Evolutionary conservation across 192 early-diverging fungal genomes (phyloP), one percentile per base, ranked within the genome.

Genomic region (Backusella morwellensis): DNA sequence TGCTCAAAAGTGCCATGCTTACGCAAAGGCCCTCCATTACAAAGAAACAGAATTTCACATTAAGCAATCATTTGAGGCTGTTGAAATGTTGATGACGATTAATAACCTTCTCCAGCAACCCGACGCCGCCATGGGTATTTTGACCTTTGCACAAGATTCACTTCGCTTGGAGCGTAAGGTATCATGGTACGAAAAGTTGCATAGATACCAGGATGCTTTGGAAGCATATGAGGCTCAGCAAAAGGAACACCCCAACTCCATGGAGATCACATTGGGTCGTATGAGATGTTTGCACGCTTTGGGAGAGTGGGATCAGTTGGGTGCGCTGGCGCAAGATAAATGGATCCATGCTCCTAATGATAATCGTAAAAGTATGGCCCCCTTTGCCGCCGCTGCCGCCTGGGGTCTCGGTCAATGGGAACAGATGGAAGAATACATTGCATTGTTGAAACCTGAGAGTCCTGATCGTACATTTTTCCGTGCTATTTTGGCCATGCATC

Each of bases 11-110:
- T 98, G 96, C 75, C 95, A 98, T 79, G 97, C 98, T 1, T 94
- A 94, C 80, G 97, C 98, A 38, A 98, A 98, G 84, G 98, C 97
- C n/a, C 86, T 99, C 66, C 98, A 98, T 78, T 99, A 98, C 86
- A 96, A 96, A 75, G 98, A 99, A 82, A 87, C 95, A 6, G 96
- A 98, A 86, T 99, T 97, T 82, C 85, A 93, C 23, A 85, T 91
- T 7, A 93, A 96, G 38, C 91, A 94, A 35, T 87, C 93, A 6
- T 90, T 94, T 34, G 92, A 92, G 26, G 95, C 94, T 1, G 95
- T 98, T 34, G 96, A 97, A 76, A 90, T 91, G 75, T 86, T 99
- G 5, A 98, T 99, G 72, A 91, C 90, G 59, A 96, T 98, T 75
- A 98, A 98, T 84, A 95, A 96, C 82, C 90, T 95, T 54, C 87